These are phyloP conservation scores for Ustilago vetiveriae DNA, from an alignment of 1,284 basidiomycete species.

Conservation along the genomic window DNA sequence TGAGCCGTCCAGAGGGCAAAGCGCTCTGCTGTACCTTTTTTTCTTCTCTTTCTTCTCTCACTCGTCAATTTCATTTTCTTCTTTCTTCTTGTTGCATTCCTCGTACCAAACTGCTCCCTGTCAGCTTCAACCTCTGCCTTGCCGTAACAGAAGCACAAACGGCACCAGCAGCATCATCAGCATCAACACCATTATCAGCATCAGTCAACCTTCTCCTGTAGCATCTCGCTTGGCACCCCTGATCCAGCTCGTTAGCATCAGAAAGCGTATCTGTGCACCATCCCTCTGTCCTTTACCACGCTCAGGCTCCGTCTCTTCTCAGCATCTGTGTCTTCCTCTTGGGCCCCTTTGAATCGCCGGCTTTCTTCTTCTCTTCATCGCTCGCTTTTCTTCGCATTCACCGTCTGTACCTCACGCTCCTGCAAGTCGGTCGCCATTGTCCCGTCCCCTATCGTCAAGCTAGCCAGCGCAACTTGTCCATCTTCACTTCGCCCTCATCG, in stretches of 20 bases:
- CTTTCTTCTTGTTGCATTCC: too few species aligned
- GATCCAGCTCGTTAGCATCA: neutral
- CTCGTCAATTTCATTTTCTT: neutral
- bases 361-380: neutral
- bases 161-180: too few species aligned
- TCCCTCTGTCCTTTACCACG: neutral
- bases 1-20: neutral
- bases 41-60: neutral
- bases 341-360: neutral
- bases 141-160: neutral
- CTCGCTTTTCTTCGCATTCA: neutral
- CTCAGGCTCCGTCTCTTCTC: neutral
- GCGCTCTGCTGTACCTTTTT: neutral
- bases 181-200: too few species aligned
- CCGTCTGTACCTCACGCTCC: conserved; percentile 1
- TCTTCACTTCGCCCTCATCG: too few species aligned
- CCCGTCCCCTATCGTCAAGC: too few species aligned
- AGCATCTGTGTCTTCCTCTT: neutral
- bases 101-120: too few species aligned
- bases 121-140: neutral
- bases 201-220: too few species aligned
- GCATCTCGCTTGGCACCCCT: too few species aligned
- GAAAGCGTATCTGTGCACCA: too few species aligned
- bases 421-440: too few species aligned
- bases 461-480: too few species aligned